A percentile compares a stretch with the other conserved stretches of the same genome.
These are phyloP conservation scores for Collybiopsis luxurians DNA, from an alignment of 768 basidiomycete species.

Conservation along the genomic window DNA sequence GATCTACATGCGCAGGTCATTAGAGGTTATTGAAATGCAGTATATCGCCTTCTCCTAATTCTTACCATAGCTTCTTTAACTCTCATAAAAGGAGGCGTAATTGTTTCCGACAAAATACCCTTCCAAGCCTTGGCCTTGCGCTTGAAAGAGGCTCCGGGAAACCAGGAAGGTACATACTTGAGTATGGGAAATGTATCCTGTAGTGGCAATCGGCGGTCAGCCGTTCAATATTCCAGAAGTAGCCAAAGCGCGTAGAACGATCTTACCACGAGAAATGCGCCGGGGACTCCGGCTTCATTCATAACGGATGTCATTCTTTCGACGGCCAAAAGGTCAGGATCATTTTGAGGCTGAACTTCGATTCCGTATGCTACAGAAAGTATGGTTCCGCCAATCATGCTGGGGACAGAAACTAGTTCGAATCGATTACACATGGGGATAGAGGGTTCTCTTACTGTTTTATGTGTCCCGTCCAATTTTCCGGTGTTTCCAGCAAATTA, in stretches of 20 bases:
- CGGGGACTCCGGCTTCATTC: conserved; percentile 27
- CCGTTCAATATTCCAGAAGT: neutral
- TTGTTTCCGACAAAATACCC: neutral
- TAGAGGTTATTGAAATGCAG: too few species aligned
- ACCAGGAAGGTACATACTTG: conserved; percentile 6
- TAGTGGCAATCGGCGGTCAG: neutral
- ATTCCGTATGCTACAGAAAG: conserved; percentile 38
- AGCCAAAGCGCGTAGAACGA: neutral
- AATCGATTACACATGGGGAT: neutral
- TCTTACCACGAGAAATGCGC: conserved; percentile 27
- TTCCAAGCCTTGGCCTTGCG: neutral
- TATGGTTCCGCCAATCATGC: conserved; percentile 27
- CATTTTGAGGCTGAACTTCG: conserved; percentile 25
- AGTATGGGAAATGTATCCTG: conserved; percentile 5
- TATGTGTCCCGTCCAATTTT: conserved; percentile 1
- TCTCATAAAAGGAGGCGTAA: neutral
- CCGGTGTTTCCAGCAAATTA: neutral
- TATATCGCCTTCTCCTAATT: too few species aligned
- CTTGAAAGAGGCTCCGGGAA: conserved; percentile 3
- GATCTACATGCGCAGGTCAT: too few species aligned
- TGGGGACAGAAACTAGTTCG: conserved; percentile 1
- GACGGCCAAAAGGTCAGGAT: conserved; percentile 31
- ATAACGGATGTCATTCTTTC: conserved; percentile 28
- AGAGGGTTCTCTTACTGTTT: neutral
- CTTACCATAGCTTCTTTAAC: conserved; percentile 3